Percentiles rank a stretch among this genome's conserved stretches.
Evolutionary conservation across 2,329 filamentous ascomycete species (phyloP).

Genomic region (Neonectria faginata): DNA sequence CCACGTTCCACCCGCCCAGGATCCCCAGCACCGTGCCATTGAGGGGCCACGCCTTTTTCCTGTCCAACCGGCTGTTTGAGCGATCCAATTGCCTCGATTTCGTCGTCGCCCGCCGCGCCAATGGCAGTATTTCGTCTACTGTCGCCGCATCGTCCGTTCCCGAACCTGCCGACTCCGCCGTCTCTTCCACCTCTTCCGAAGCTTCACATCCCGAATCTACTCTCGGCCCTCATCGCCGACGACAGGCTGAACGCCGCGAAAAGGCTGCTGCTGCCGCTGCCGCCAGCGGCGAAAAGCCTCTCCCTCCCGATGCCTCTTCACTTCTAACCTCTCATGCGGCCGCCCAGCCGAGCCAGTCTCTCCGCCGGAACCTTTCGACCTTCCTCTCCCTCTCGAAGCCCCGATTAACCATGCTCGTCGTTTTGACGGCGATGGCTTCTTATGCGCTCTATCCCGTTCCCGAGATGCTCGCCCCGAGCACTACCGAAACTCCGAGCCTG

Average conservation of each 20-base stretch:
- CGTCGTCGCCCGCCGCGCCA: slow-evolving; percentile 45
- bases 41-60: slow-evolving; percentile 47
- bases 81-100: slow-evolving; percentile 53
- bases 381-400: slow-evolving; percentile 96
- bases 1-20: slow-evolving; percentile 41
- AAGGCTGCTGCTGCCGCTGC: slow-evolving; percentile 39
- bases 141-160: slow-evolving; percentile 38
- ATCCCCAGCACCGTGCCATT: slow-evolving; percentile 36
- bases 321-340: slow-evolving; percentile 65
- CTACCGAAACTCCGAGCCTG: slow-evolving; percentile 78
- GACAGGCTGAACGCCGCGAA: slow-evolving; percentile 48
- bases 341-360: slow-evolving; percentile 61
- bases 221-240: slow-evolving; percentile 51
- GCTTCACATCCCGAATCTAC: slow-evolving; percentile 37
- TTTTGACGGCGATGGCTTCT: slow-evolving; percentile 88
- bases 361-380: slow-evolving; percentile 77
- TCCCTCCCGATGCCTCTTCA: slow-evolving; percentile 66
- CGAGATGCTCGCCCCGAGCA: slow-evolving; percentile 79
- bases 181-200: slow-evolving; percentile 38
- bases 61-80: slow-evolving; percentile 53
- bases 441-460: slow-evolving; percentile 96
- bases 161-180: slow-evolving; percentile 32
- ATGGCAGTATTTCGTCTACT: slow-evolving; percentile 46
- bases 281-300: slow-evolving; percentile 41
- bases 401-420: slow-evolving; percentile 89